Evolutionary conservation across 371 early-diverging fungal species (phyloP).

Genomic region (Mucor indicus): DNA sequence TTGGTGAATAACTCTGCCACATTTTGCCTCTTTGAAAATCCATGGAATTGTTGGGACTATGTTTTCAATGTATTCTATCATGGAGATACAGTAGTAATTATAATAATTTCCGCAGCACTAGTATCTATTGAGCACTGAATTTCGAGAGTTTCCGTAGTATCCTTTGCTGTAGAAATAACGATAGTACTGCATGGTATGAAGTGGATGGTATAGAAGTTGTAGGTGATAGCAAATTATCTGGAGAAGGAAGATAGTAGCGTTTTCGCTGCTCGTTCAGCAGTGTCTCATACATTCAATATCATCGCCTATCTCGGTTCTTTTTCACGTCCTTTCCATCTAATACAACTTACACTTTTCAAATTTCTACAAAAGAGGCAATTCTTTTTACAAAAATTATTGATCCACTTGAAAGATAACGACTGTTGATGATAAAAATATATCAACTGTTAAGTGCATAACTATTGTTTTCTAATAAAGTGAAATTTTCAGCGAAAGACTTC

Average conservation of each 20-base stretch:
- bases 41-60: no score
- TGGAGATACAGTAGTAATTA: no score
- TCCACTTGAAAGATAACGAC: neutral
- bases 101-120: neutral
- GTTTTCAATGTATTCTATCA: no score
- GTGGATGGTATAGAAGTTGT: neutral
- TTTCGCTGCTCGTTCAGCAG: neutral
- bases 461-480: neutral
- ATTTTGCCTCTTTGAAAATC: no score
- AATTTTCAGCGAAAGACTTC: neutral
- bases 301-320: neutral
- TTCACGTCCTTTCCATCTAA: neutral
- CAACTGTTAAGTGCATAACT: neutral
- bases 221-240: neutral
- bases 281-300: neutral
- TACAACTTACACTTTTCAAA: neutral
- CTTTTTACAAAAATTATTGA: neutral
- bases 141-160: neutral
- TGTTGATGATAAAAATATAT: neutral
- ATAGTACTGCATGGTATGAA: neutral
- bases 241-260: neutral
- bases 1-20: no score
- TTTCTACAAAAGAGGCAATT: neutral
- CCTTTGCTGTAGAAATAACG: neutral
- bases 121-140: neutral